phyloP scores from a whole-genome alignment of 1,284 basidiomycete species.

The Sphagnurus paluster region DNA sequence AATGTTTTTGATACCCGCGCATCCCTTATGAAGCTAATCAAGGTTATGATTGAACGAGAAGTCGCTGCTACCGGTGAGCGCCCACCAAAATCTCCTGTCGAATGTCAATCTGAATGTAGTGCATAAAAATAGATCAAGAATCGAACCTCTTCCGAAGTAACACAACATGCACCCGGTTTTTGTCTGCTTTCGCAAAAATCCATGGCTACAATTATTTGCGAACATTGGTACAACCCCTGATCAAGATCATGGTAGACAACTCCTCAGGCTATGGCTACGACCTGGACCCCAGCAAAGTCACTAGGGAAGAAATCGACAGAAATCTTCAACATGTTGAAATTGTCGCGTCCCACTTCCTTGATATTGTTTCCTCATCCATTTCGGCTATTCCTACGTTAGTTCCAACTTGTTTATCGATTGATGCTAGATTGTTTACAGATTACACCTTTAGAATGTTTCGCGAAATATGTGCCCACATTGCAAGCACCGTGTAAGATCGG shows the following conservation, averaged over 20 bases:
- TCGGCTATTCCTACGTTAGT: conserved; percentile 75
- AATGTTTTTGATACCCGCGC: conserved; percentile 82
- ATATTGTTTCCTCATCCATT: conserved; percentile 73
- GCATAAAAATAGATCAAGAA: conserved; percentile 67
- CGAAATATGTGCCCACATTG: conserved; percentile 85
- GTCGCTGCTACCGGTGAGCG: conserved; percentile 70
- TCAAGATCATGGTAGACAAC: conserved; percentile 72
- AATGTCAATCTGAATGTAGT: conserved; percentile 13
- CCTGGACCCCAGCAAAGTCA: conserved; percentile 70
- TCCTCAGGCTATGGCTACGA: conserved; percentile 79
- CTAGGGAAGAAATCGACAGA: conserved; percentile 60
- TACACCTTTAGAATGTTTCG: conserved; percentile 69
- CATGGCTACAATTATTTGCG: conserved; percentile 90
- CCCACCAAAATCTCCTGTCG: neutral
- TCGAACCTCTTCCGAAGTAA: conserved; percentile 84
- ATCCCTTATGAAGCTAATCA: conserved; percentile 75
- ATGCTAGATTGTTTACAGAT: conserved; percentile 9
- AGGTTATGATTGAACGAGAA: conserved; percentile 84
- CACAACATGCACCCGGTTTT: conserved; percentile 80
- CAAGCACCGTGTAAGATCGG: conserved; percentile 70
- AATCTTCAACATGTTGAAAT: conserved; percentile 76
- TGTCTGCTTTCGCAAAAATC: conserved; percentile 82
- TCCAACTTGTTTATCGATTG: neutral
- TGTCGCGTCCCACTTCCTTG: conserved; percentile 76
- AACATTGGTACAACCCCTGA: conserved; percentile 72